A percentile compares a stretch with the other conserved stretches of the same genome.
Evolutionary conservation across 345 rosid genomes (phyloP).

Genomic region (Psidium guajava): DNA sequence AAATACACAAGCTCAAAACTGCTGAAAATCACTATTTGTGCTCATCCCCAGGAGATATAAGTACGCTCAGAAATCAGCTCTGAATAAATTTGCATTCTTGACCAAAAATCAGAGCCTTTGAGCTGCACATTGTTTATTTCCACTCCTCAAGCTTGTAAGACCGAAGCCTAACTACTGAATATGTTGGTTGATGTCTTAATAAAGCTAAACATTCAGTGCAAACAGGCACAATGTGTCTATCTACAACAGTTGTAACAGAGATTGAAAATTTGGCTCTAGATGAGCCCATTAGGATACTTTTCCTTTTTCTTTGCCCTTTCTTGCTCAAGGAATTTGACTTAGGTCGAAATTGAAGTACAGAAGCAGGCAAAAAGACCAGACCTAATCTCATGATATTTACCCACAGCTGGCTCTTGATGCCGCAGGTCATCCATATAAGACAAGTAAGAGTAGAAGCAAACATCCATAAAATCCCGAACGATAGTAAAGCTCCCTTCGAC

Average conservation of each 20-base stretch:
- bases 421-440: slow-evolving; percentile 65
- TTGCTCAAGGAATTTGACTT: neutral
- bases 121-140: neutral
- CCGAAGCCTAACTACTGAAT: neutral
- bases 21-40: neutral
- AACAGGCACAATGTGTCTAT: neutral
- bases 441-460: slow-evolving; percentile 66
- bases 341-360: neutral
- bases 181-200: neutral
- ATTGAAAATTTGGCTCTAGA: neutral
- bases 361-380: slow-evolving; percentile 8
- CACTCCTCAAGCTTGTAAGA: neutral
- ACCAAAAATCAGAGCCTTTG: neutral
- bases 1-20: neutral
- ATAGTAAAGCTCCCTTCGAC: slow-evolving; percentile 50
- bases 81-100: neutral
- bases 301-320: neutral
- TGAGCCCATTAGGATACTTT: neutral
- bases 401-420: slow-evolving; percentile 21
- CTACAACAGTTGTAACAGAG: neutral
- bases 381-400: slow-evolving; percentile 81
- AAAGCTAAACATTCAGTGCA: neutral
- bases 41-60: neutral
- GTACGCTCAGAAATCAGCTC: neutral
- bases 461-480: slow-evolving; percentile 61